Evolutionary conservation across 2,329 filamentous ascomycete species (phyloP).

Genomic region (Raffaelea ambrosiae): DNA sequence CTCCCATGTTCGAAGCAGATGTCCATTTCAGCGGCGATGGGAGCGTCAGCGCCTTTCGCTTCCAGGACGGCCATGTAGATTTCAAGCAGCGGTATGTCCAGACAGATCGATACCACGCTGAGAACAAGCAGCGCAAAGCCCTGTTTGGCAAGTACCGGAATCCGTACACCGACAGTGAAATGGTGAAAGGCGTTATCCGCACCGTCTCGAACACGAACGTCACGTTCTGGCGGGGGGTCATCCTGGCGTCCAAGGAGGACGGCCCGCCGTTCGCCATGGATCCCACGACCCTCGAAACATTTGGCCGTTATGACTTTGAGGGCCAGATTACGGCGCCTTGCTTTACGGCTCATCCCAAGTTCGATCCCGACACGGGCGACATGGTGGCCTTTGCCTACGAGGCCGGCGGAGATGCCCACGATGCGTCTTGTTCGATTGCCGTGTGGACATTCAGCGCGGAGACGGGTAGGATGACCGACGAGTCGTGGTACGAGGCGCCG

Average conservation of each 20-base stretch:
- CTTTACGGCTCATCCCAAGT: constrained; percentile 44
- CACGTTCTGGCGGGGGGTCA: constrained; percentile 45
- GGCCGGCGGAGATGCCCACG: constrained; percentile 31
- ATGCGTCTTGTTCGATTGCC: constrained; percentile 33
- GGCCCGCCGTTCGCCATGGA: constrained; percentile 43
- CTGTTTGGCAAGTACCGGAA: constrained; percentile 51
- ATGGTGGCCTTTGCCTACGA: constrained; percentile 45
- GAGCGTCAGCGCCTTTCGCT: constrained; percentile 30
- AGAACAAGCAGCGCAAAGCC: constrained; percentile 20
- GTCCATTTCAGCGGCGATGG: constrained; percentile 28
- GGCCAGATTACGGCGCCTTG: constrained; percentile 37
- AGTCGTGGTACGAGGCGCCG: constrained; percentile 39
- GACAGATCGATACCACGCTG: constrained; percentile 24
- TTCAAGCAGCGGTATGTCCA: constrained; percentile 34
- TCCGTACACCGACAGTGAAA: constrained; percentile 46
- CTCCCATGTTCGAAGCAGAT: constrained; percentile 46
- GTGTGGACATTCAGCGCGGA: constrained; percentile 36
- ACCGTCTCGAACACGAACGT: constrained; percentile 53
- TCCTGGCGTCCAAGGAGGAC: constrained; percentile 49
- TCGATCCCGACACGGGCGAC: constrained; percentile 41
- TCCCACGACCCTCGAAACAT: constrained; percentile 37
- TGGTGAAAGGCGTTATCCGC: constrained; percentile 44
- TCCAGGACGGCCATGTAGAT: constrained; percentile 29
- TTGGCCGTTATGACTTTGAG: constrained; percentile 42
- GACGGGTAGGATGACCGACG: constrained; percentile 33